Conservation (phyloP, 2,329 filamentous ascomycete genomes). For the Alternaria consortialis region DNA sequence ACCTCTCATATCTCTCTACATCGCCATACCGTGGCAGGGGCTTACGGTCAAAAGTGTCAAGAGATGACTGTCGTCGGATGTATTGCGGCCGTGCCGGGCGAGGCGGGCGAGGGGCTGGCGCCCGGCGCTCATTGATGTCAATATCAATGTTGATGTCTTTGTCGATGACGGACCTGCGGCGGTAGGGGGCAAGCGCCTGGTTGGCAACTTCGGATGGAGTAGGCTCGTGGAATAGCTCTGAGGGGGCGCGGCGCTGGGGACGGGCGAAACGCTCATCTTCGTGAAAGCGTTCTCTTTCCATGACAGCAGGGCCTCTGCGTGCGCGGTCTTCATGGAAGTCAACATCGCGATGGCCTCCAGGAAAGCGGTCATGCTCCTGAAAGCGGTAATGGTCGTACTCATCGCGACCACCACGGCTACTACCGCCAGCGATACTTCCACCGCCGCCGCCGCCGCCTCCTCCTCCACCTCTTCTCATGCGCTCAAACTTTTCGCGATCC, state of each 20-base stretch:
- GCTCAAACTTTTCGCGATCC: conserved; percentile 62
- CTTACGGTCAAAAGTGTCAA: conserved; percentile 88
- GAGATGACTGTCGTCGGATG: conserved; percentile 82
- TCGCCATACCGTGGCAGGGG: conserved; percentile 67
- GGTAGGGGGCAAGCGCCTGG: conserved; percentile 65
- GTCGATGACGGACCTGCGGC: conserved; percentile 67
- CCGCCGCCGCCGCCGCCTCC: conserved; percentile 15
- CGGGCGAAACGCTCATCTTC: conserved; percentile 63
- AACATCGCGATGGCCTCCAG: conserved; percentile 53
- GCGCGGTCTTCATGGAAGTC: conserved; percentile 55
- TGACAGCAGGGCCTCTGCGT: conserved; percentile 49
- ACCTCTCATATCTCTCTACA: conserved; percentile 56
- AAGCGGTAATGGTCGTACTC: conserved; percentile 52
- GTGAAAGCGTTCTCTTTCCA: conserved; percentile 62
- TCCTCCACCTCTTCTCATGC: conserved; percentile 42
- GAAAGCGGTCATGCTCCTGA: conserved; percentile 56
- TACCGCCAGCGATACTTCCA: conserved; percentile 13
- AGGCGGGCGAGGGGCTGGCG: conserved; percentile 51
- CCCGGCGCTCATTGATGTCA: conserved; percentile 51
- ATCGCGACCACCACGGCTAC: conserved; percentile 39
- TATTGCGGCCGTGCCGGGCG: conserved; percentile 75
- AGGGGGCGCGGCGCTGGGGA: conserved; percentile 49
- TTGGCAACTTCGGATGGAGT: conserved; percentile 58
- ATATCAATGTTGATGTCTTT: conserved; percentile 62
- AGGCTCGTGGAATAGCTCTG: conserved; percentile 58